A percentile compares a stretch with the other conserved stretches of the same genome.
Conservation (phyloP, 306 rosid species). For the Vachellia collinsii region DNA sequence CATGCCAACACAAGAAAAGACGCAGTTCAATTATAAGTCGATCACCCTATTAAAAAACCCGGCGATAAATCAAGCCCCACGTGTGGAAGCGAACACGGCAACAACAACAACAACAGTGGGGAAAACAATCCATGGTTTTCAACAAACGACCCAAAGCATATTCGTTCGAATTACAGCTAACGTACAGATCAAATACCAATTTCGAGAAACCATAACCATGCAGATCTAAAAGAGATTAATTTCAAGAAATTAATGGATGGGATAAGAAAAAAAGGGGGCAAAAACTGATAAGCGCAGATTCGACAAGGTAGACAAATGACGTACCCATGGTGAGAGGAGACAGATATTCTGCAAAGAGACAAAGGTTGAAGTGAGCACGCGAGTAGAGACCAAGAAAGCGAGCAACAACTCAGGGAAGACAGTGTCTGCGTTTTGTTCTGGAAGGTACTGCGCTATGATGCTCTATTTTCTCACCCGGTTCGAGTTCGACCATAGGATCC, state of each 20-base stretch:
- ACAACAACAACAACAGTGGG: background rate
- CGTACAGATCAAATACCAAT: background rate
- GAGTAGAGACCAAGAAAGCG: background rate
- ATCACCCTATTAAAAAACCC: background rate
- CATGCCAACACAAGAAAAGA: background rate
- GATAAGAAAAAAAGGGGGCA: too few species aligned
- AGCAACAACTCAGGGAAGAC: background rate
- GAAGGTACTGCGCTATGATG: background rate
- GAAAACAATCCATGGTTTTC: background rate
- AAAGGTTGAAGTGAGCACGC: conserved; percentile 37
- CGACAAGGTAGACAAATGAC: background rate
- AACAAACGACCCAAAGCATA: background rate
- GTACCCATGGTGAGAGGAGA: conserved; percentile 42
- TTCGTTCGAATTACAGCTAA: background rate
- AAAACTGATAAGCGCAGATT: background rate
- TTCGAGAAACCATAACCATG: background rate
- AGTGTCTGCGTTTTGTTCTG: conserved; percentile 29
- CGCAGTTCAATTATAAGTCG: background rate
- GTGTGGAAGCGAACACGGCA: background rate
- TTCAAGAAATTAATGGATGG: background rate
- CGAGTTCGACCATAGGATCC: background rate
- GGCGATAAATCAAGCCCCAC: background rate
- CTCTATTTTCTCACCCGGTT: background rate
- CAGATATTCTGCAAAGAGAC: background rate
- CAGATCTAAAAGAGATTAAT: conserved; percentile 38